These are phyloP conservation scores for Pleurozium schreberi DNA, from an alignment of 225 moss, liverwort and hornwort genomes.

Conservation along the genomic window DNA sequence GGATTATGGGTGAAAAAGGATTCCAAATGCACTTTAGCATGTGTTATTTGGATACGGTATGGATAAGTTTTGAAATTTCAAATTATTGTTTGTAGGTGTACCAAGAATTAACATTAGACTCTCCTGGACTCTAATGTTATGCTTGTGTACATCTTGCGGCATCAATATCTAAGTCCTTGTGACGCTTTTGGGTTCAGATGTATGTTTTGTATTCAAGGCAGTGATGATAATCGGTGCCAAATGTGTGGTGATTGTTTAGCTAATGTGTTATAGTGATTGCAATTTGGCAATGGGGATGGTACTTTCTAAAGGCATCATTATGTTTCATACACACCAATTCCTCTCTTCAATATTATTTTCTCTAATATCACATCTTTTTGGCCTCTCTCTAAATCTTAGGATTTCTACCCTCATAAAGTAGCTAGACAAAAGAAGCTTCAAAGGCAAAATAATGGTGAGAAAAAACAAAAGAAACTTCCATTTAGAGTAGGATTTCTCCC, in stretches of 20 bases:
- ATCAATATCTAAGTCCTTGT: background rate
- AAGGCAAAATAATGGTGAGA: background rate
- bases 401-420: background rate
- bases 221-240: background rate
- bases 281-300: background rate
- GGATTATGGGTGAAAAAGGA: background rate
- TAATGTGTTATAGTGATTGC: accelerated
- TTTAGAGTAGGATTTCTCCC: background rate
- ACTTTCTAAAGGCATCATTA: too few relatives aligned
- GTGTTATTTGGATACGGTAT: background rate
- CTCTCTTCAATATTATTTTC: background rate
- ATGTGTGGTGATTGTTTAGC: background rate
- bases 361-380: too few relatives aligned
- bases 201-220: background rate
- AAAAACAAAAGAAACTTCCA: background rate
- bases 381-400: accelerated
- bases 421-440: background rate
- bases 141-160: background rate
- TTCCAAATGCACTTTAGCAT: background rate
- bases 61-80: background rate
- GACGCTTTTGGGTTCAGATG: background rate
- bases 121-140: background rate
- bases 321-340: background rate
- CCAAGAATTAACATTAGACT: too few relatives aligned
- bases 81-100: background rate